Evolutionary conservation across 345 rosid genomes (phyloP).

Genomic region (Citropsis articulata): DNA sequence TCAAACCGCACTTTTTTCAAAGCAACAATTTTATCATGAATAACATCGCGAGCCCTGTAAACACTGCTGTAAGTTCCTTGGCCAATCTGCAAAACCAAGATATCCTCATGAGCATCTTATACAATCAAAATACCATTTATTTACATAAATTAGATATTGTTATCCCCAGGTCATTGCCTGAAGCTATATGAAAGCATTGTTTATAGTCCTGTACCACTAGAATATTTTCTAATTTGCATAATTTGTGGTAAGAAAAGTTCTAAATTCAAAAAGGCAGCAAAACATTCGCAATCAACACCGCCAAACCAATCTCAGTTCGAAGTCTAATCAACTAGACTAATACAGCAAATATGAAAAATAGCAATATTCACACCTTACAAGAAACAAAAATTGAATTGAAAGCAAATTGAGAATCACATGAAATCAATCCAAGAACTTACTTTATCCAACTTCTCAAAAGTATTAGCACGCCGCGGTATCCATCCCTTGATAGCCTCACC

Average conservation of each 20-base stretch:
- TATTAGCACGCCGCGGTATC: conserved; percentile 63
- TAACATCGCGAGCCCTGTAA: conserved; percentile 78
- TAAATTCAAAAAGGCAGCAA: not conserved
- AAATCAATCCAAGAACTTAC: conserved; percentile 38
- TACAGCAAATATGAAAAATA: not conserved
- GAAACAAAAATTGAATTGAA: not conserved
- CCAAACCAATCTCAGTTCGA: not conserved
- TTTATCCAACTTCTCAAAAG: conserved; percentile 78
- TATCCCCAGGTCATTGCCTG: not conserved
- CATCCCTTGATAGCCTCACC: conserved; percentile 85
- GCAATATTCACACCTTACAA: not conserved
- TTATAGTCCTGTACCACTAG: not conserved
- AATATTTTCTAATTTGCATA: not conserved
- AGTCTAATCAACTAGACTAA: not conserved
- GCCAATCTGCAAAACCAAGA: conserved; percentile 72
- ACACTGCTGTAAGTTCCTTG: conserved; percentile 97
- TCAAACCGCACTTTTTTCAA: conserved; percentile 85
- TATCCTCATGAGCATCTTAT: not conserved
- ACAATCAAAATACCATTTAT: not conserved
- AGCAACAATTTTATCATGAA: conserved; percentile 69
- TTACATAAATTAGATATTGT: not conserved
- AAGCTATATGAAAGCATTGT: not conserved
- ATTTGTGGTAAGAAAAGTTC: not conserved
- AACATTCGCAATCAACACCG: not conserved
- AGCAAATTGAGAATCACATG: conserved; percentile 2